A percentile compares a stretch with the other conserved stretches of the same genome.
Evolutionary conservation across 2,329 filamentous ascomycete species (phyloP).

Genomic region (Stromatinia cepivora): DNA sequence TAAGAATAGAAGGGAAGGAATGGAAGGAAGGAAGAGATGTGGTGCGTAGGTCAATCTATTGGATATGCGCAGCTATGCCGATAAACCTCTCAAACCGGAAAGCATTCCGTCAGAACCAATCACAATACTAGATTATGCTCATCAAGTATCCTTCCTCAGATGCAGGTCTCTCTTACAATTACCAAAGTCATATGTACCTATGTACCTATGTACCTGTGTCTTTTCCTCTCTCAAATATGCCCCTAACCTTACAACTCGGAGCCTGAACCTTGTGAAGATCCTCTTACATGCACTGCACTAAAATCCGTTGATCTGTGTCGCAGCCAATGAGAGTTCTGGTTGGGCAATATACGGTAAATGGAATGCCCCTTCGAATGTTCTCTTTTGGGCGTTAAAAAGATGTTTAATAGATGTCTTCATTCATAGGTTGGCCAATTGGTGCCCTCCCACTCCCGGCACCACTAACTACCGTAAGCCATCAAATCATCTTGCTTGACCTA

Average conservation of each 20-base stretch:
- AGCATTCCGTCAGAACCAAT: neutral
- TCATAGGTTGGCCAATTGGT: neutral
- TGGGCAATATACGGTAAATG: constrained; percentile 3
- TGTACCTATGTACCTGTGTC: too few relatives aligned
- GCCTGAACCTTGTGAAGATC: constrained; percentile 20
- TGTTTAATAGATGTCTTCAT: neutral
- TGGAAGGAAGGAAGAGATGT: neutral
- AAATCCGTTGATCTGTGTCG: constrained; percentile 10
- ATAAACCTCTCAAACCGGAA: neutral
- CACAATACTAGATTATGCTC: neutral
- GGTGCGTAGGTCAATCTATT: too few relatives aligned
- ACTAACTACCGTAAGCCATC: constrained; percentile 9
- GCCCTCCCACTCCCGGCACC: neutral
- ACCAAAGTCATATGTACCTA: too few relatives aligned
- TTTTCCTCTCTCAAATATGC: neutral
- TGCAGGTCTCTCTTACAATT: too few relatives aligned
- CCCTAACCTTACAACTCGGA: neutral
- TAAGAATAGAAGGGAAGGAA: neutral
- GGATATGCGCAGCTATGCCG: neutral
- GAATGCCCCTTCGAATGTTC: neutral
- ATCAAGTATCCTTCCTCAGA: neutral
- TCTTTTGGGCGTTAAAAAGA: neutral
- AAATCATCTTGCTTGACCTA: constrained; percentile 4
- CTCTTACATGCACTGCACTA: neutral
- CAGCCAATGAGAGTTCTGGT: constrained; percentile 5